These are phyloP conservation scores for Bidens hawaiensis DNA, from an alignment of 140 eudicot species.

Conservation along the genomic window DNA sequence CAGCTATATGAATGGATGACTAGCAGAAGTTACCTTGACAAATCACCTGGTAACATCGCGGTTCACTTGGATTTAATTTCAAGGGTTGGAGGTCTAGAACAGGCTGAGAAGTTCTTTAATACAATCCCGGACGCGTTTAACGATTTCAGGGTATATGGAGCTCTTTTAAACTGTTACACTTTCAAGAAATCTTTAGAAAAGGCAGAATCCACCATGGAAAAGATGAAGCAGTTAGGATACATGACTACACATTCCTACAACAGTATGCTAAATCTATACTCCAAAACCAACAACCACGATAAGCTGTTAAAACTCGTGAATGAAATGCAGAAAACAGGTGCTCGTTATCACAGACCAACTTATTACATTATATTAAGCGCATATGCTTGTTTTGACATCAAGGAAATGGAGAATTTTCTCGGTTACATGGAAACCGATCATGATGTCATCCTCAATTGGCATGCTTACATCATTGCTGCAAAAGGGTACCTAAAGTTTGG, in stretches of 20 bases:
- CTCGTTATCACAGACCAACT: constrained; percentile 23
- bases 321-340: constrained; percentile 35
- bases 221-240: constrained; percentile 32
- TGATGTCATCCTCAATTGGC: constrained; percentile 24
- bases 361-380: constrained; percentile 28
- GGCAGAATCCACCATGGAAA: constrained; percentile 47
- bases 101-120: constrained; percentile 42
- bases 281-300: constrained; percentile 20
- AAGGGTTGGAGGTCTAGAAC: constrained; percentile 35
- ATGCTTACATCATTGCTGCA: constrained; percentile 33
- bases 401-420: constrained; percentile 42
- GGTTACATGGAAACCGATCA: constrained; percentile 34
- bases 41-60: constrained; percentile 29
- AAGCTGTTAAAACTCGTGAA: constrained; percentile 27
- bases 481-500: constrained; percentile 46
- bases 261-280: constrained; percentile 46
- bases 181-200: constrained; percentile 21
- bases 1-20: constrained; percentile 43
- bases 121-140: constrained; percentile 29
- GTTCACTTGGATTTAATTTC: constrained; percentile 41
- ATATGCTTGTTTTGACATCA: constrained; percentile 27
- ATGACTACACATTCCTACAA: constrained; percentile 37
- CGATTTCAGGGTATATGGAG: constrained; percentile 31
- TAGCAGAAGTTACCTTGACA: constrained; percentile 20
- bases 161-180: constrained; percentile 43